phyloP scores from a whole-genome alignment of 2,329 filamentous ascomycete genomes.

The Diaporthe amygdali region DNA sequence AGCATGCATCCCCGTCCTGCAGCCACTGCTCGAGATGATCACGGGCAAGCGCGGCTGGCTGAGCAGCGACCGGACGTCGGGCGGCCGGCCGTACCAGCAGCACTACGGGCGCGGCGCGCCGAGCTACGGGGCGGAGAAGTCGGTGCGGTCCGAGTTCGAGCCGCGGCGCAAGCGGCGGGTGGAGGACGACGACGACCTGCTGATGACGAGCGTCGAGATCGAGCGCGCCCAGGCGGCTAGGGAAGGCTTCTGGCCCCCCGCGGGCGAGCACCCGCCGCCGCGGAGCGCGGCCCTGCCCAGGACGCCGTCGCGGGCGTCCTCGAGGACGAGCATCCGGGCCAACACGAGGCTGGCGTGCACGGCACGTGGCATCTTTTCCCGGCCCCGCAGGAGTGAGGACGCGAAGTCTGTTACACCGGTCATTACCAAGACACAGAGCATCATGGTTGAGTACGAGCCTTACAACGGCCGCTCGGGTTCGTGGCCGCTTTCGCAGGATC shows the following conservation, averaged over 20 bases:
- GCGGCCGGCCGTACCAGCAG: conserved; percentile 3
- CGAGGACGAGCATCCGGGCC: conserved; percentile 1
- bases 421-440: conserved; percentile 3
- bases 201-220: background rate
- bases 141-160: background rate
- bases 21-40: conserved; percentile 37
- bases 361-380: background rate
- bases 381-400: conserved; percentile 1
- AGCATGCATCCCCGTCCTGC: conserved; percentile 40
- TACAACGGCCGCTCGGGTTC: background rate
- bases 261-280: background rate
- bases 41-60: conserved; percentile 24
- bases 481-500: background rate
- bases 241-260: background rate
- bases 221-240: background rate
- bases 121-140: conserved; percentile 4
- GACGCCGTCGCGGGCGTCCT: background rate
- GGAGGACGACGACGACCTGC: background rate
- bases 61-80: conserved; percentile 17
- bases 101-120: background rate
- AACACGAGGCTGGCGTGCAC: background rate
- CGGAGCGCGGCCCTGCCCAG: background rate
- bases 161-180: background rate
- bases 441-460: background rate
- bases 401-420: background rate